These are phyloP conservation scores for Alternaria incomplexa DNA, from an alignment of 2,329 filamentous ascomycete species.

Conservation along the genomic window DNA sequence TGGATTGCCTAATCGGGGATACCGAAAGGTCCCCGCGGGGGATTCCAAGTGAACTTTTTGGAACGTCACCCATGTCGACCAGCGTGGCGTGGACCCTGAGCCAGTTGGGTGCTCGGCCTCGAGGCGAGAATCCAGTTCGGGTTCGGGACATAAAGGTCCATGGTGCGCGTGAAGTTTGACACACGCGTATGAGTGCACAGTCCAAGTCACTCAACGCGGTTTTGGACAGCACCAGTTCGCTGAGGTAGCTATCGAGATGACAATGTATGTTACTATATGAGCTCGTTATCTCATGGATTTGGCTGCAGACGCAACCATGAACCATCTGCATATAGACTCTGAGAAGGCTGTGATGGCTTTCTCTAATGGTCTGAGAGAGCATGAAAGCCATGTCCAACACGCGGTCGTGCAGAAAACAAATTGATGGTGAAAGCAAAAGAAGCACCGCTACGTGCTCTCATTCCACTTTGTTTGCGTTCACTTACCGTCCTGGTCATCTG, in stretches of 20 bases:
- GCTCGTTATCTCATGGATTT: not conserved
- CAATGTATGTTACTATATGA: not conserved
- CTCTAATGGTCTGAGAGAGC: not conserved
- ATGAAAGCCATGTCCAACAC: not conserved
- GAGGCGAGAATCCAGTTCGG: not conserved
- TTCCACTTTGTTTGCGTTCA: not conserved
- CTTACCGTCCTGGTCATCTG: not conserved
- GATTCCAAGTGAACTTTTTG: not conserved
- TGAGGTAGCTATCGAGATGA: not conserved
- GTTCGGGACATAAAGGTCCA: not conserved
- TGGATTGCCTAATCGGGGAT: slow-evolving; percentile 17
- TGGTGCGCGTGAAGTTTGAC: not conserved
- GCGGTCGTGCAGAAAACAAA: not conserved
- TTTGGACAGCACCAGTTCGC: not conserved
- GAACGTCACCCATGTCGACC: slow-evolving; percentile 1
- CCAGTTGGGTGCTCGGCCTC: not conserved
- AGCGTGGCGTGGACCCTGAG: not conserved
- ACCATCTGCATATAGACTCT: not conserved
- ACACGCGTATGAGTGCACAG: not conserved
- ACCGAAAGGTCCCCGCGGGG: slow-evolving; percentile 11
- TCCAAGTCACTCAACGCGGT: not conserved
- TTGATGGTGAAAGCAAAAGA: not conserved
- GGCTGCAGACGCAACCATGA: not conserved
- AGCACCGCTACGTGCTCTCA: not conserved
- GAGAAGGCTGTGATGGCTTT: not conserved